Evolutionary conservation across 768 basidiomycete species (phyloP), one percentile per base, ranked within the genome.

Genomic region (Termitomyces eurrhizus): DNA sequence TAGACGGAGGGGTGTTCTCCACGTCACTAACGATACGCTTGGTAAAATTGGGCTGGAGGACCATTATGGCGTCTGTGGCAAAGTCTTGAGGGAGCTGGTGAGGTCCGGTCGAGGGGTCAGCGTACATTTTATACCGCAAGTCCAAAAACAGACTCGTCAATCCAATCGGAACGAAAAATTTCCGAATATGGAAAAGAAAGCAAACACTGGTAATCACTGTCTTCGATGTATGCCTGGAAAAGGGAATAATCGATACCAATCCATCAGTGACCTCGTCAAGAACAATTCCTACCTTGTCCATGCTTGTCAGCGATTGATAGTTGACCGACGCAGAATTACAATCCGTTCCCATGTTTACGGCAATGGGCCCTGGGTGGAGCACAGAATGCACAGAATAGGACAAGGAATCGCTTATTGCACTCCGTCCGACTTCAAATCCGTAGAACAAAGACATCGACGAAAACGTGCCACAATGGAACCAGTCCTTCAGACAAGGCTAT

Each of bases 1-100:
- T n/a, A n/a, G n/a, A n/a, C n/a, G n/a, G n/a, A n/a, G n/a, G n/a
- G 0, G 69, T 69, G 62, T 78, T 78, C 58, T 77, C 77, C 5
- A 66, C 57, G 52, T 74, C 64, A 49, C 61, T 62, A 14, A 35
- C 56, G 12, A 29, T 46, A 46, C 62, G 62, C 29, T 72, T 73
- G 13, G 71, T 13, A 39, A 55, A 59, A 60, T 66, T 65, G 13
- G 66, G 44, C 24, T 69, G 66, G 39, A 66, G 60, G 50, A 69
- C 68, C 77, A 78, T 74, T 52, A 60, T 63, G 57, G 64, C 53
- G 36, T 46, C 14, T 57, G 56, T 35, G 54, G 32, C 48, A 35
- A 54, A 57, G n/a, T 21, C 1, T 42, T 41, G 46, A 29, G 37
- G 49, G 41, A 56, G 41, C 37, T 56, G 49, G 56, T 26, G 42